Conservation (phyloP, 2,329 filamentous ascomycete species). For the Mycosphaerella arachidis region DNA sequence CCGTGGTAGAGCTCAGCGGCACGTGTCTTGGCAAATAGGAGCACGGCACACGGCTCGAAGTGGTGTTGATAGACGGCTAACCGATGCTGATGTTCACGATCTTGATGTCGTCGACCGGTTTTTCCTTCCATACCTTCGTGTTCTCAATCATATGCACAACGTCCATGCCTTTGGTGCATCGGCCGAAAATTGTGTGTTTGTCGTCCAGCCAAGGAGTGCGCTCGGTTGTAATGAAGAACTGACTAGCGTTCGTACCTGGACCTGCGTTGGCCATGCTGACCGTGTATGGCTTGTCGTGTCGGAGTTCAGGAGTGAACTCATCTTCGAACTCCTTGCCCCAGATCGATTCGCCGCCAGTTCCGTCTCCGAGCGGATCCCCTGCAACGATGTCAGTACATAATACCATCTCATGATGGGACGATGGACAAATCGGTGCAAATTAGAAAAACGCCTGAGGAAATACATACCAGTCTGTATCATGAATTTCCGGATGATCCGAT, state of each 20-base stretch:
- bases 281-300: slow-evolving; percentile 94
- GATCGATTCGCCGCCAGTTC: slow-evolving; percentile 84
- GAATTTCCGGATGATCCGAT: slow-evolving; percentile 94
- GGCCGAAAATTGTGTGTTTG: slow-evolving; percentile 94
- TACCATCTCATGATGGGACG: not conserved
- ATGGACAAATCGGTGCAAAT: not conserved
- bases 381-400: not conserved
- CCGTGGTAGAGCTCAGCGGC: not conserved
- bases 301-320: slow-evolving; percentile 76
- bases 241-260: slow-evolving; percentile 88
- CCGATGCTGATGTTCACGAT: slow-evolving; percentile 71
- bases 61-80: not conserved
- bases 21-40: not conserved
- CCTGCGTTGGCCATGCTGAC: slow-evolving; percentile 98
- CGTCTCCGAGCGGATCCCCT: slow-evolving; percentile 81
- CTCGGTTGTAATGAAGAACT: slow-evolving; percentile 98
- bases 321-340: slow-evolving; percentile 92
- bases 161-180: slow-evolving; percentile 84
- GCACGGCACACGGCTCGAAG: not conserved
- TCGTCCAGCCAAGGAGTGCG: slow-evolving; percentile 95
- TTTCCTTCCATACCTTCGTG: slow-evolving; percentile 78
- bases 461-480: slow-evolving; percentile 71
- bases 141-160: slow-evolving; percentile 97
- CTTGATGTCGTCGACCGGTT: slow-evolving; percentile 95
- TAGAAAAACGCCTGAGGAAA: not conserved